Conservation (phyloP, 441 rosid species). For the Pelargonium myrrhifolium region DNA sequence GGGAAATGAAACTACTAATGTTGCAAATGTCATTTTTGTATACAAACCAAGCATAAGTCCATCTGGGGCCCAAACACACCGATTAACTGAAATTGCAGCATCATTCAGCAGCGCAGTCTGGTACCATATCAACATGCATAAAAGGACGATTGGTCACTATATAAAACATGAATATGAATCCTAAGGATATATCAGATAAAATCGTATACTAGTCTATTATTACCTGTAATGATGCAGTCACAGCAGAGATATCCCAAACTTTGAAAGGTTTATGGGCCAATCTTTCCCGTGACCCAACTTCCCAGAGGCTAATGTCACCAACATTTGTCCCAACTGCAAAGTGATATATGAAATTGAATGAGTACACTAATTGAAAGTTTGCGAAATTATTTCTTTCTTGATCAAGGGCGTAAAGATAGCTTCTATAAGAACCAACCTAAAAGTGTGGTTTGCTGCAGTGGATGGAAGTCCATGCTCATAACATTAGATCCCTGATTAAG, state of each 20-base stretch:
- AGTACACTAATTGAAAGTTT: background rate
- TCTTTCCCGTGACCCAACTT: slow-evolving; percentile 57
- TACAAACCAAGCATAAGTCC: slow-evolving; percentile 66
- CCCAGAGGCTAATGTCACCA: slow-evolving; percentile 72
- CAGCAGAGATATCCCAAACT: slow-evolving; percentile 54
- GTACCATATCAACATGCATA: slow-evolving; percentile 15
- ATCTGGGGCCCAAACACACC: slow-evolving; percentile 85
- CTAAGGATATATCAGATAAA: slow-evolving; percentile 2
- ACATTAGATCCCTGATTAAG: slow-evolving; percentile 62
- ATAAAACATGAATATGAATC: slow-evolving; percentile 2
- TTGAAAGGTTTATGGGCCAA: slow-evolving; percentile 50
- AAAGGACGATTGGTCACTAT: slow-evolving; percentile 6
- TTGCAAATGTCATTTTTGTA: background rate
- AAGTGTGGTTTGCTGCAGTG: slow-evolving; percentile 55
- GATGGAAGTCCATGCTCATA: slow-evolving; percentile 85
- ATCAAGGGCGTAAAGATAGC: background rate
- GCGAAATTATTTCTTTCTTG: background rate
- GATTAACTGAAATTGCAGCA: slow-evolving; percentile 54
- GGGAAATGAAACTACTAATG: background rate
- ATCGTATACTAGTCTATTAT: slow-evolving; percentile 13
- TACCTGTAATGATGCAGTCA: slow-evolving; percentile 62
- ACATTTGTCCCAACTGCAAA: slow-evolving; percentile 70
- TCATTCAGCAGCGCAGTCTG: slow-evolving; percentile 59
- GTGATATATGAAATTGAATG: background rate
- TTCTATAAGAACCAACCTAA: slow-evolving; percentile 38